A percentile compares a stretch with the other conserved stretches of the same genome.
These are phyloP conservation scores for Psidium guajava DNA, from an alignment of 345 rosid species.

Conservation along the genomic window DNA sequence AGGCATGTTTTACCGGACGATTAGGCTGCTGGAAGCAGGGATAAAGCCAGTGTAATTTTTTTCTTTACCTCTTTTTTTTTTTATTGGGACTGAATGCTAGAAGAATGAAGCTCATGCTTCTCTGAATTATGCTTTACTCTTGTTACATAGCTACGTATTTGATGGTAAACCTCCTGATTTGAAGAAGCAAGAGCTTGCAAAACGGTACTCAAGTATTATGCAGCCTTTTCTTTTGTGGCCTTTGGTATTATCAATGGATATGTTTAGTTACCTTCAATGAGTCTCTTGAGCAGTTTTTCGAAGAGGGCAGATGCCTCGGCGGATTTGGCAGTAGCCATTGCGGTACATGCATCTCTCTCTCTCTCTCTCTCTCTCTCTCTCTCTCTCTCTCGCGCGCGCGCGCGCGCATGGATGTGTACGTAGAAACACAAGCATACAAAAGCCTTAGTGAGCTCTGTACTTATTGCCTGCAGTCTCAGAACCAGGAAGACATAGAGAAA, in stretches of 20 bases:
- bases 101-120: not conserved
- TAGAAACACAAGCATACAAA: not conserved
- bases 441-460: not conserved
- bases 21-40: constrained; percentile 91
- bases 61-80: not conserved
- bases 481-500: constrained; percentile 85
- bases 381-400: not conserved
- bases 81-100: not conserved
- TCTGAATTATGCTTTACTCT: not conserved
- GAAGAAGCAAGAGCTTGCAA: constrained; percentile 79
- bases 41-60: constrained; percentile 71
- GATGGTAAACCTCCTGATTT: constrained; percentile 87
- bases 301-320: constrained; percentile 76
- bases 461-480: constrained; percentile 40
- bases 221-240: not conserved
- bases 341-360: constrained; percentile 18
- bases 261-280: not conserved
- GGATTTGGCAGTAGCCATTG: constrained; percentile 57
- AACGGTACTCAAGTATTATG: constrained; percentile 38
- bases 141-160: constrained; percentile 54
- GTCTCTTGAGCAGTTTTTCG: constrained; percentile 39
- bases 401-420: not conserved
- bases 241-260: not conserved
- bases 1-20: constrained; percentile 82
- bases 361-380: not conserved